Evolutionary conservation across 192 early-diverging fungal genomes (phyloP), one percentile per base, ranked within the genome.

Genomic region (Umbelopsis ramanniana): DNA sequence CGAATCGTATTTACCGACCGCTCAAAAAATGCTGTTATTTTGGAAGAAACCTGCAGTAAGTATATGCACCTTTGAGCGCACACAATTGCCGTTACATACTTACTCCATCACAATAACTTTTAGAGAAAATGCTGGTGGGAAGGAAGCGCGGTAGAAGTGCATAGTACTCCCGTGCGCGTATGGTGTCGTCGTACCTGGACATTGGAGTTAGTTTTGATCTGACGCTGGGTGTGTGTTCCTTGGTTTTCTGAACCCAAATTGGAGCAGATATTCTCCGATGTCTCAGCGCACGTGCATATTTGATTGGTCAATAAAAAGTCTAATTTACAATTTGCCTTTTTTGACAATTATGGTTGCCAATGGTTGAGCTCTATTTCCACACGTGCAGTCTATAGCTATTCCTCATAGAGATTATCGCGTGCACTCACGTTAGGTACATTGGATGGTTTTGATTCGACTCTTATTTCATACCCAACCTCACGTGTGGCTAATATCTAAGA

Each of bases 121-220:
- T 76, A 88, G 73, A 85, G 92, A 76, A 93, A 93, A 78, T 93
- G 92, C 78, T 93, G 92, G 92, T 93, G 92, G 92, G 92, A 93
- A 77, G 90, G 91, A 21, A 86, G 84, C 40, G 89, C 89, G 55
- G 87, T 92, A 43, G 83, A 87, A 68, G 73, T 92, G 7, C 73
- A 81, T 48, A 72, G 71, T 50, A 67, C 69, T 40, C 83, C 88
- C 37, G 83, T 92, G 23, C 80, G 89, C 69, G 74, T 93, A 57
- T 93, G 92, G 92, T 90, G 89, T 74, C 84, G 92, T 68, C 81
- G 92, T 48, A 93, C 89, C 66, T 93, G 92, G 92, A 92, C 91
- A 22, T 78, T 93, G 60, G 92, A 93, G 73, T 83, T 93, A 71
- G 88, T 87, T 46, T 82, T 93, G 54, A 79, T 88, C 46, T 89